phyloP scores from a whole-genome alignment of 176 grass and related monocot genomes.

The Oryza glaberrima region DNA sequence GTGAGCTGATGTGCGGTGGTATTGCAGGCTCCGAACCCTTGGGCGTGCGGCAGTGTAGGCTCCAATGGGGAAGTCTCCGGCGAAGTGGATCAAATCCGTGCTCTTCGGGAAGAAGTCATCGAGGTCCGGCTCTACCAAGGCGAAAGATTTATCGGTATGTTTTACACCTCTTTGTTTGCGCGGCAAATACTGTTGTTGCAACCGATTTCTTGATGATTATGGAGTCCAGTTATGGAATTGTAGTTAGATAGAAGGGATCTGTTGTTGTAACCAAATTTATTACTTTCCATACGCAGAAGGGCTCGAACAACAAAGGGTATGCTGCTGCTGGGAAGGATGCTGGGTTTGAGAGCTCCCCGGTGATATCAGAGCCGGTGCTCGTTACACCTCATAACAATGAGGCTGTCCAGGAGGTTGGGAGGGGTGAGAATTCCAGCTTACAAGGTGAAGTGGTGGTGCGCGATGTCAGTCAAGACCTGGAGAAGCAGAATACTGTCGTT shows the following conservation, averaged over 20 bases:
- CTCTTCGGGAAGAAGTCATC: conserved; percentile 80
- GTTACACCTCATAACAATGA: conserved; percentile 55
- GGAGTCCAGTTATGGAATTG: background rate
- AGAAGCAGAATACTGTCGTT: conserved; percentile 38
- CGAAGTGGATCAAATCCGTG: conserved; percentile 81
- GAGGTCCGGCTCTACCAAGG: conserved; percentile 57
- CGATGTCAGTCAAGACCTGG: conserved; percentile 45
- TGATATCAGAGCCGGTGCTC: conserved; percentile 84
- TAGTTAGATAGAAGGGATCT: background rate
- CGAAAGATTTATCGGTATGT: conserved; percentile 58
- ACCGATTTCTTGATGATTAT: background rate
- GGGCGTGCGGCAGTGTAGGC: conserved; percentile 21
- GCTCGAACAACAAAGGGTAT: conserved; percentile 52
- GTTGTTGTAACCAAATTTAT: conserved; percentile 2
- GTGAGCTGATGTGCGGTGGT: conserved; percentile 11
- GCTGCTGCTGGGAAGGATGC: conserved; percentile 37
- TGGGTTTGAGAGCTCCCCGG: conserved; percentile 59
- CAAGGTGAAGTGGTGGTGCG: conserved; percentile 40
- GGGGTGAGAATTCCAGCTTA: conserved; percentile 51
- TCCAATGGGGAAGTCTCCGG: conserved; percentile 80
- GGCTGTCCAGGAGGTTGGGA: conserved; percentile 35
- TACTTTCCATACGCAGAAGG: conserved; percentile 46
- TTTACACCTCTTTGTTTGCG: background rate
- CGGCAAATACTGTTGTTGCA: background rate
- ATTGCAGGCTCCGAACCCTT: conserved; percentile 32